A percentile compares a stretch with the other conserved stretches of the same genome.
phyloP scores from a whole-genome alignment of 2,329 filamentous ascomycete genomes.

The Penicillium rolfsii region DNA sequence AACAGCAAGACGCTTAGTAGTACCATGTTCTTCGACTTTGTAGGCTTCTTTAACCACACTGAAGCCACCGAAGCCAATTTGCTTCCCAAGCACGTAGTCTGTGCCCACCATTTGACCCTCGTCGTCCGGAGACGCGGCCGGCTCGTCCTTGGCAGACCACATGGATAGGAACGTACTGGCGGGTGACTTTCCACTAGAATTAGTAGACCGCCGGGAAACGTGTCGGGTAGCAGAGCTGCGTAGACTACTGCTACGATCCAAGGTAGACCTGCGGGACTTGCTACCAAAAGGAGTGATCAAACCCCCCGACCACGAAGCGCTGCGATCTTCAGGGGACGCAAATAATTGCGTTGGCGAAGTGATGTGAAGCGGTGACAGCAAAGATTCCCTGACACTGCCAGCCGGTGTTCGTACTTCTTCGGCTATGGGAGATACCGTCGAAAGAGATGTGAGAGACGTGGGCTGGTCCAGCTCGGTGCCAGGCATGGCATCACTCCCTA shows the following conservation, averaged over 20 bases:
- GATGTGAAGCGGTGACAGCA: constrained; percentile 44
- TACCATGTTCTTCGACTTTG: constrained; percentile 60
- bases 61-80: constrained; percentile 68
- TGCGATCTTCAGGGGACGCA: constrained; percentile 46
- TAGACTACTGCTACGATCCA: constrained; percentile 41
- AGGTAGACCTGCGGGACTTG: constrained; percentile 40
- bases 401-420: constrained; percentile 49
- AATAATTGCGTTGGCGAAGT: constrained; percentile 44
- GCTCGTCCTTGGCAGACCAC: constrained; percentile 50
- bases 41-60: constrained; percentile 69
- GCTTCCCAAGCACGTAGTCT: constrained; percentile 69
- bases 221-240: constrained; percentile 37
- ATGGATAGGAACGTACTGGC: constrained; percentile 62
- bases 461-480: constrained; percentile 40
- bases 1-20: constrained; percentile 60
- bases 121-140: constrained; percentile 60
- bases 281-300: constrained; percentile 38
- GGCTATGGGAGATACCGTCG: constrained; percentile 46
- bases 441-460: constrained; percentile 50
- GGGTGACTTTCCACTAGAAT: constrained; percentile 58
- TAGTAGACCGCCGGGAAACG: constrained; percentile 53
- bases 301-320: constrained; percentile 44
- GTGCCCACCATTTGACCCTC: constrained; percentile 69
- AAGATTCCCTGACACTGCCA: constrained; percentile 38
- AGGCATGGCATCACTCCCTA: constrained; percentile 29